Evolutionary conservation across 228 moss, liverwort and hornwort genomes (phyloP).

Genomic region (Sphagnum magellanicum): DNA sequence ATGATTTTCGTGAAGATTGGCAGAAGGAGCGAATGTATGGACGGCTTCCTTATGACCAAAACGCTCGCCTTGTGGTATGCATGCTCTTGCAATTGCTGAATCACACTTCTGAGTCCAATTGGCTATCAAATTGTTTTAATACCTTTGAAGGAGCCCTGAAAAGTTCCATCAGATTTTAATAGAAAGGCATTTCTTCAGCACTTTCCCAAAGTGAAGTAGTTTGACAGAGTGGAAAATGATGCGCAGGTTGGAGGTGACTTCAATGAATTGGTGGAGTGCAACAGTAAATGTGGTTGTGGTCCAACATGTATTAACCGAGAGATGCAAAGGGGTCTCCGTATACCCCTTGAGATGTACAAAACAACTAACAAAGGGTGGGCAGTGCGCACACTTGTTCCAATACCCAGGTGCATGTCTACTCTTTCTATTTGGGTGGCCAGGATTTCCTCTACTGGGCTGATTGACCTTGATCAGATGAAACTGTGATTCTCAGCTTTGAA

Average conservation of each 20-base stretch:
- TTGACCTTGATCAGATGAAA: too few relatives aligned
- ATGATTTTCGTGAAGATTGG: conserved; percentile 64
- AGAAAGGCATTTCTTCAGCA: too few relatives aligned
- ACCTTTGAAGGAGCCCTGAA: too few relatives aligned
- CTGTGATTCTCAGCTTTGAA: not conserved
- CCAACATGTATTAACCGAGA: conserved; percentile 61
- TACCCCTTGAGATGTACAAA: conserved; percentile 76
- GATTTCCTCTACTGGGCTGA: not conserved
- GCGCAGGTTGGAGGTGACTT: conserved; percentile 67
- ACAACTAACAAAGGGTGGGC: conserved; percentile 83
- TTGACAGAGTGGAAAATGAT: not conserved
- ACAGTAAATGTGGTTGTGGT: conserved; percentile 76
- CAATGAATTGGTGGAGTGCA: conserved; percentile 92
- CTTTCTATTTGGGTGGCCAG: not conserved
- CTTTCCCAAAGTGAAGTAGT: too few relatives aligned
- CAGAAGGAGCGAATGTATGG: conserved; percentile 82
- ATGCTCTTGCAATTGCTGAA: too few relatives aligned
- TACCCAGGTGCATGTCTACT: conserved; percentile 48
- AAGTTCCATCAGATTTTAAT: too few relatives aligned
- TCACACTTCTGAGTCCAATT: too few relatives aligned
- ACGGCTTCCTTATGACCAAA: conserved; percentile 73
- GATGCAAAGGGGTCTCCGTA: conserved; percentile 76
- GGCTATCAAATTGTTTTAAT: too few relatives aligned
- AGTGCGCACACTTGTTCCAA: conserved; percentile 63
- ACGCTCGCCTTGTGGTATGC: conserved; percentile 71